Base-by-base conservation (phyloP, 352 stramenopile species). In the Phytophthora melonis region DNA sequence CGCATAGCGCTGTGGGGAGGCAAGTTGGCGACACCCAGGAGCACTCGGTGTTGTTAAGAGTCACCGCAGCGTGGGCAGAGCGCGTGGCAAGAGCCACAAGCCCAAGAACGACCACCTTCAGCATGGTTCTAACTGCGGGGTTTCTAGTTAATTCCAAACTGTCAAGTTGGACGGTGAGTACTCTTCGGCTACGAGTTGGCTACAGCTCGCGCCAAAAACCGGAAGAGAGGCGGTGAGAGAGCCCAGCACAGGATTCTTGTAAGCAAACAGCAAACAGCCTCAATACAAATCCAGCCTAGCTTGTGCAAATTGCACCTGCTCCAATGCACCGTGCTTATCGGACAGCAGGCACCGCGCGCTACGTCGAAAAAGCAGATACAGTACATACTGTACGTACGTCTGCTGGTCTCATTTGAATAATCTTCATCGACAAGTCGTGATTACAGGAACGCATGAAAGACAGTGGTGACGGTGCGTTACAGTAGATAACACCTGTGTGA, bases 31-130 rank as follows among this genome's bases (percentile, higher is more conserved):
- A 27, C 6, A 25, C 25, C 66, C 58, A 72, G 11, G 23, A 47
- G 36, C 66, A 72, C 3, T 21, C 49, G 0, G 66, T 72, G 27
- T 72, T 72, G 50, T 72, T 67, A 18, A 72, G 43, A 27, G 45
- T 18, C 16, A 72, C 58, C 25, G 34, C 16, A 23, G 55, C 65
- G 41, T 56, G 23, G 1, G 16, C 19, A 27, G 34, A 47, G 16
- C 10, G 25, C 9, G 30, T 45, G 30, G 65, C n/a, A 19, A 72
- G 14, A 56, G 39, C 36, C 13, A 27, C 25, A 10, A 72, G 1
- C 11, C 58, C 49, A 10, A 63, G 1, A 43, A 23, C 36, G n/a
- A 72, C 9, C 21, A 52, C 9, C 18, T 52, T 61, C 23, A 72
- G 49, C 66, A 72, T 72, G 16, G n/a, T 34, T 49, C 30, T 3